Percentiles rank a stretch among this genome's conserved stretches.
phyloP scores from a whole-genome alignment of 768 basidiomycete genomes.

The Boletus reticulatus region DNA sequence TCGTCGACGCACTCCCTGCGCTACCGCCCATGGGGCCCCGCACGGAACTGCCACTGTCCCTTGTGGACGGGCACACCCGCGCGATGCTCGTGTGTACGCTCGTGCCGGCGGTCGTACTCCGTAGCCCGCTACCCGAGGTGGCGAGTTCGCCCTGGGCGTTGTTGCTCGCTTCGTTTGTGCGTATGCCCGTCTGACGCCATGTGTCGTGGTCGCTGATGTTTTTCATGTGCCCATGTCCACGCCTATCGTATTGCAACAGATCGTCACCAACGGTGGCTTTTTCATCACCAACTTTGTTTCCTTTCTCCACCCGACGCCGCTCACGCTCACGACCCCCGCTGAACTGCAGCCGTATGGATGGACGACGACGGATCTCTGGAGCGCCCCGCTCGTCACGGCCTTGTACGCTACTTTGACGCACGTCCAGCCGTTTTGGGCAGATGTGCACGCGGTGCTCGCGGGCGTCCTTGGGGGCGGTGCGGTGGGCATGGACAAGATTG shows the following conservation, averaged over 20 bases:
- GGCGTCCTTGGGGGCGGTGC: constrained; percentile 39
- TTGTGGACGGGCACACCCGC: constrained; percentile 79
- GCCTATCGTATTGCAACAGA: constrained; percentile 44
- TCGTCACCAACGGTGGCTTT: constrained; percentile 77
- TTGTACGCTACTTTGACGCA: constrained; percentile 83
- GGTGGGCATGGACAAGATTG: constrained; percentile 29
- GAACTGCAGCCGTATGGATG: constrained; percentile 84
- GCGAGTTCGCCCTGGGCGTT: constrained; percentile 75
- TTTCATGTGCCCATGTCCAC: neutral
- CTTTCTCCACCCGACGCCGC: constrained; percentile 68
- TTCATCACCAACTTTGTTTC: constrained; percentile 75
- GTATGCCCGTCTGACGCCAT: constrained; percentile 20
- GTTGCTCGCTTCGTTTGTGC: constrained; percentile 66
- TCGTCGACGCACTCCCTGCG: constrained; percentile 58
- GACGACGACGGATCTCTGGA: constrained; percentile 84
- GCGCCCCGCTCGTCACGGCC: constrained; percentile 72
- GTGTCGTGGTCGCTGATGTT: neutral
- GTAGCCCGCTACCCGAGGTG: constrained; percentile 48
- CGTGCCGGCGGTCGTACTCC: constrained; percentile 65
- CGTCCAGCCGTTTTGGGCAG: constrained; percentile 81
- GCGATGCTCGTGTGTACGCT: constrained; percentile 76
- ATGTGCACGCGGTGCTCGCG: constrained; percentile 48
- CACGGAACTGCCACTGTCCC: constrained; percentile 67
- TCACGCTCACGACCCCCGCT: constrained; percentile 69
- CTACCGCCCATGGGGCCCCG: constrained; percentile 44